phyloP scores from a whole-genome alignment of 2,329 filamentous ascomycete genomes.

The Aspergillus nomiae region DNA sequence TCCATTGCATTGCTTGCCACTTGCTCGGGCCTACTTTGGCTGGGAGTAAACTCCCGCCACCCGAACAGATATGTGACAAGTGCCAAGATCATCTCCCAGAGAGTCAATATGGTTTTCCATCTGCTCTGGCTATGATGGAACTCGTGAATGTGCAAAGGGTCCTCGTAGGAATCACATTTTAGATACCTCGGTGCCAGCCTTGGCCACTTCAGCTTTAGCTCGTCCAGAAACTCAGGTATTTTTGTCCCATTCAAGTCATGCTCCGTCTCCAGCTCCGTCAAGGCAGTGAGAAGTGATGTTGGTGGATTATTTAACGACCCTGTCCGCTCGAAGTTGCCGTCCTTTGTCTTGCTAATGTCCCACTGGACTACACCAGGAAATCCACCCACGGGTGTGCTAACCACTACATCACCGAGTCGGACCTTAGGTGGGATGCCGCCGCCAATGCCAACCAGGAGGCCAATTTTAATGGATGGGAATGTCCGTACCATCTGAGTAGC shows the following conservation, averaged over 20 bases:
- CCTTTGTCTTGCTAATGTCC: slow-evolving; percentile 11
- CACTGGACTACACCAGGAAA: slow-evolving; percentile 11
- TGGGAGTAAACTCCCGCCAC: no score
- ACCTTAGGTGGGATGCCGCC: slow-evolving; percentile 20
- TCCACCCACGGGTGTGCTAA: slow-evolving; percentile 14
- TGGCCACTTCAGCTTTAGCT: background rate
- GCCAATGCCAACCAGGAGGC: slow-evolving; percentile 26
- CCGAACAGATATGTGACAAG: background rate
- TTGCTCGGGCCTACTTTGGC: no score
- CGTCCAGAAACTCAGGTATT: background rate
- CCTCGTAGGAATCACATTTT: background rate
- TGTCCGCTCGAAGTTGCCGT: background rate
- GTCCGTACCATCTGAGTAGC: background rate
- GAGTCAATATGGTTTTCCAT: no score
- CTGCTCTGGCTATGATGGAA: background rate
- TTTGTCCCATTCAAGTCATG: background rate
- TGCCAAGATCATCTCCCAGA: background rate
- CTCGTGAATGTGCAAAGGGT: background rate
- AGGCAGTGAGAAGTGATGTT: background rate
- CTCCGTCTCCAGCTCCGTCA: background rate
- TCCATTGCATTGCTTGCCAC: background rate
- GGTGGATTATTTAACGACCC: slow-evolving; percentile 1
- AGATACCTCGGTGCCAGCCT: background rate
- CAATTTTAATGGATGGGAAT: slow-evolving; percentile 22
- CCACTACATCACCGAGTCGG: slow-evolving; percentile 28